A percentile compares a stretch with the other conserved stretches of the same genome.
phyloP scores from a whole-genome alignment of 140 eudicot genomes.

The Erigeron philadelphicus region DNA sequence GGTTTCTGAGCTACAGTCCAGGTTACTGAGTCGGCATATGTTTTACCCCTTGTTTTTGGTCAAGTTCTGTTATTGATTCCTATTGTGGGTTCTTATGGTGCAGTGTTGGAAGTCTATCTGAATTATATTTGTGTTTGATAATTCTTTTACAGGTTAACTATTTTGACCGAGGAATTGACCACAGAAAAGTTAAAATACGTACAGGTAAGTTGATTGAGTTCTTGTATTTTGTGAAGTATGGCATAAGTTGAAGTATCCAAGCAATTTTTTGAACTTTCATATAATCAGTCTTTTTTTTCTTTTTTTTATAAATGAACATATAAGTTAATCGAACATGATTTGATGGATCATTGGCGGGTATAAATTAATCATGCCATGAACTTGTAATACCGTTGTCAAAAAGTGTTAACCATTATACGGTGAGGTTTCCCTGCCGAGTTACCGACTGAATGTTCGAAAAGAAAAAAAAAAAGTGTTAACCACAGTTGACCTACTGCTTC shows the following conservation, averaged over 20 bases:
- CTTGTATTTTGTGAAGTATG: conserved; percentile 1
- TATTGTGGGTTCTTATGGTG: neutral
- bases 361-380: too few species aligned
- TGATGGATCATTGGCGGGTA: neutral
- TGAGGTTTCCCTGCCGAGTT: too few species aligned
- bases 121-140: conserved; percentile 1
- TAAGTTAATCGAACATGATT: neutral
- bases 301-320: too few species aligned
- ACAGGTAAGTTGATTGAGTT: conserved; percentile 45
- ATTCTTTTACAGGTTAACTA: conserved; percentile 55
- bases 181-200: conserved; percentile 71
- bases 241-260: neutral
- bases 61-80: neutral
- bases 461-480: conserved; percentile 1
- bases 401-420: conserved; percentile 6
- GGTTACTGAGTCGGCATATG: conserved; percentile 35
- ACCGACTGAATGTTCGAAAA: too few species aligned
- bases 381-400: neutral
- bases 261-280: neutral
- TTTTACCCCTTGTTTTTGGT: neutral
- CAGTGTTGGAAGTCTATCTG: neutral
- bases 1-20: conserved; percentile 86
- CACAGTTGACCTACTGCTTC: conserved; percentile 11
- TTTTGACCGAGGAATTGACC: conserved; percentile 79
- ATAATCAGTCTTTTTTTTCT: neutral